A percentile compares a stretch with the other conserved stretches of the same genome.
phyloP scores from a whole-genome alignment of 2,329 filamentous ascomycete species.

The Fusarium sp. region DNA sequence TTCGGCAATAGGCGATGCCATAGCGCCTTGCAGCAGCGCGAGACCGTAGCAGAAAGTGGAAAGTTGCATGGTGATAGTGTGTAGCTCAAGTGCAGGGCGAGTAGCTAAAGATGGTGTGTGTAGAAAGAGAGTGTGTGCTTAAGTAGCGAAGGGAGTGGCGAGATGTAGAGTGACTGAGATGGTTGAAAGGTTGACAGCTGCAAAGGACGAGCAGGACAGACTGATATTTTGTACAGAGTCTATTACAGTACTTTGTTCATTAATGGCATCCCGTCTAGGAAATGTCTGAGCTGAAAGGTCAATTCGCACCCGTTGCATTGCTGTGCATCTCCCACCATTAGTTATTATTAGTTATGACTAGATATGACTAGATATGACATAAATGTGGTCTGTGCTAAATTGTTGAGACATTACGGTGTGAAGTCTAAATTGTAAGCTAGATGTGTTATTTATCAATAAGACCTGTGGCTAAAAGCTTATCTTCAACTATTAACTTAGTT shows the following conservation, averaged over 20 bases:
- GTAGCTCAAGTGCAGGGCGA: neutral
- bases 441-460: too few species aligned
- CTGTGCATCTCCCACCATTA: neutral
- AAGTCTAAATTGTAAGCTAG: too few species aligned
- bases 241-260: neutral
- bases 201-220: neutral
- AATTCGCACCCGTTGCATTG: neutral
- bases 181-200: neutral
- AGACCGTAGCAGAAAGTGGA: constrained; percentile 21
- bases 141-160: constrained; percentile 1
- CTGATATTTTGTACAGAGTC: neutral
- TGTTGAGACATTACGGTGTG: too few species aligned
- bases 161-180: neutral
- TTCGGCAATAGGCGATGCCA: constrained; percentile 19
- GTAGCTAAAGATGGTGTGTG: constrained; percentile 1
- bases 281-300: neutral
- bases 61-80: constrained; percentile 25
- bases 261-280: neutral
- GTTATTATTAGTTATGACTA: too few species aligned
- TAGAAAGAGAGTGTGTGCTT: neutral
- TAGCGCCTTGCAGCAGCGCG: constrained; percentile 14
- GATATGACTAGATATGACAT: too few species aligned
- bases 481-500: too few species aligned
- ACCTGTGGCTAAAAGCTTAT: too few species aligned
- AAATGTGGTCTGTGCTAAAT: too few species aligned